Evolutionary conservation across 257 asterid genomes (phyloP).

Genomic region (Verbena officinalis): DNA sequence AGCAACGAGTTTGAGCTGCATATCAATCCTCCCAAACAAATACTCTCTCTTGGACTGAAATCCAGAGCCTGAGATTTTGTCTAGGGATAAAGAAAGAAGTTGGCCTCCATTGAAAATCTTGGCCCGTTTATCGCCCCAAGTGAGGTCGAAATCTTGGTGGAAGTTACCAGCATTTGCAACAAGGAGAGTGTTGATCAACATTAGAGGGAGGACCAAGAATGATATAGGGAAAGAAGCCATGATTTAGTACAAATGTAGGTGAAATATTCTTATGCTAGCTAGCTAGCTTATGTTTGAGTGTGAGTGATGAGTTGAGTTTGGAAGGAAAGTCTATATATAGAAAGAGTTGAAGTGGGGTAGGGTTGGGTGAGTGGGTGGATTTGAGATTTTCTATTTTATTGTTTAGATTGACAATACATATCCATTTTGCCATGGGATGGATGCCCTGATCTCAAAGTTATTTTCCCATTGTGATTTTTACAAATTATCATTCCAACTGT

Average conservation of each 20-base stretch:
- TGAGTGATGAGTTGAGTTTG: slow-evolving; percentile 27
- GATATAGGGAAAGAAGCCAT: slow-evolving; percentile 30
- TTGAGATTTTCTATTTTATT: too few relatives aligned
- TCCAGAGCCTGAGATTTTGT: slow-evolving; percentile 61
- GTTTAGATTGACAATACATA: too few relatives aligned
- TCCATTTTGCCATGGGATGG: too few relatives aligned
- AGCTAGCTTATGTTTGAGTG: neutral
- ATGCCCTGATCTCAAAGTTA: too few relatives aligned
- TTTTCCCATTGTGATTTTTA: too few relatives aligned
- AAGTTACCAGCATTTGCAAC: slow-evolving; percentile 43
- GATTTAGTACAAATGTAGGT: neutral
- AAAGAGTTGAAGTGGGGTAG: neutral
- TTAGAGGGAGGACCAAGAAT: slow-evolving; percentile 22
- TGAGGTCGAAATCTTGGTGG: slow-evolving; percentile 50
- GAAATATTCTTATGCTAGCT: neutral
- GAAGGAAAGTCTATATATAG: slow-evolving; percentile 30
- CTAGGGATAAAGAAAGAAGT: slow-evolving; percentile 59
- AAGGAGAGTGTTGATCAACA: slow-evolving; percentile 27
- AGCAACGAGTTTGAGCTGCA: slow-evolving; percentile 70
- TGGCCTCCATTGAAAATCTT: slow-evolving; percentile 54
- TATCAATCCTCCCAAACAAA: slow-evolving; percentile 62
- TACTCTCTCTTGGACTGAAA: slow-evolving; percentile 62
- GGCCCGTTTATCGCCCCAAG: slow-evolving; percentile 59
- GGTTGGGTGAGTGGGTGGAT: too few relatives aligned
- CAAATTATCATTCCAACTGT: too few relatives aligned